Base-by-base conservation (phyloP, 148 eudicot genomes). In the Rhododendron ovatum region DNA sequence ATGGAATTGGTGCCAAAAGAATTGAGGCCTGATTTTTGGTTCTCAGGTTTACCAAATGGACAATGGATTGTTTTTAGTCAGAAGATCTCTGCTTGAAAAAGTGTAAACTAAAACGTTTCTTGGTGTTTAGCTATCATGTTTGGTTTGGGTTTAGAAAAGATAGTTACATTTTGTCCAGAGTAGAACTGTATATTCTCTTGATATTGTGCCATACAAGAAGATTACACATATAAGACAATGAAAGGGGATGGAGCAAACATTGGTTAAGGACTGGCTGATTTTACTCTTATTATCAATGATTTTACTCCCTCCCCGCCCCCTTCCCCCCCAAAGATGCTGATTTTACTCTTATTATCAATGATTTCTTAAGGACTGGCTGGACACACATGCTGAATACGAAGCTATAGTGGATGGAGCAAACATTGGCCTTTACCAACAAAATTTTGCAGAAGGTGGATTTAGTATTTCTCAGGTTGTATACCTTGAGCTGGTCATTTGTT, bases 321-420 rank as follows among this genome's bases (percentile, higher is more conserved):
- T 0, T 0, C 17, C 4, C 17, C 61, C 24, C 30, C n/a, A 81
- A 5, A 10, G 39, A 20, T 81, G 17, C 37, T 80, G 18, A 28
- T 55, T 33, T 18, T 50, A 13, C 2, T 24, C 39, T 41, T 65
- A 53, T 74, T 39, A 28, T 48, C 30, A 20, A 50, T 74, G 79
- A 81, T 67, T 67, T 85, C 0, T 45, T 59, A 20, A 96, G 99
- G 97, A 93, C 10, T 97, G 98, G 98, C 80, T 97, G 86, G 96
- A 92, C 80, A 85, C 88, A 84, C 90, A 94, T 89, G 86, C 89
- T 57, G 95, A 91, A 39, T 94, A 90, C 48, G 95, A 97, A 85
- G 93, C 96, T 86, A 87, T 97, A 75, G 89, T 95, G 51, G 99
- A 97, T 90, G 98, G 95, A 86, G 99, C 99, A 86, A 97, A 97